These are phyloP conservation scores for Emydomyces testavorans DNA, from an alignment of 2,329 filamentous ascomycete species.

Conservation along the genomic window DNA sequence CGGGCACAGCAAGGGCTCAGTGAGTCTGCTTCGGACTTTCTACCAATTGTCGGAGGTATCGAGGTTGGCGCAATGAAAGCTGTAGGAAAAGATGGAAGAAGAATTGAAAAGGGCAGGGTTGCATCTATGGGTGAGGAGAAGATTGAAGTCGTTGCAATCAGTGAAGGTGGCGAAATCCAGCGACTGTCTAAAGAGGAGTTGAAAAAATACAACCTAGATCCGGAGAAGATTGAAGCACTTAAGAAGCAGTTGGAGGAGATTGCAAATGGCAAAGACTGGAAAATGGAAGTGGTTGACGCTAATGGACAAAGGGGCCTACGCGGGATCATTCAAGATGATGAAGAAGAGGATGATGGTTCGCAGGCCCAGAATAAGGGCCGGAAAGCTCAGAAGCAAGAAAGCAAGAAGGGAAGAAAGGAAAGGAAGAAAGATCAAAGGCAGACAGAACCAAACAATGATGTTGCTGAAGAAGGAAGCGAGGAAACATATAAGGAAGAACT, in stretches of 20 bases:
- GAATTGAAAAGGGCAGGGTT: conserved; percentile 48
- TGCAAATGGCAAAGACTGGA: conserved; percentile 64
- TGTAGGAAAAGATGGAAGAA: conserved; percentile 45
- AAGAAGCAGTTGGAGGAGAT: conserved; percentile 55
- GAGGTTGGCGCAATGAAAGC: conserved; percentile 47
- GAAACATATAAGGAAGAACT: conserved; percentile 26
- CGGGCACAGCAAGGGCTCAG: conserved; percentile 27
- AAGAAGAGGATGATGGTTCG: conserved; percentile 23
- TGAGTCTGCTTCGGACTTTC: conserved; percentile 16
- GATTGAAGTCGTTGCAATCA: conserved; percentile 40
- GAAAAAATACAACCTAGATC: conserved; percentile 54
- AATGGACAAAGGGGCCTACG: conserved; percentile 55
- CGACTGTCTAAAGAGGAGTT: conserved; percentile 56
- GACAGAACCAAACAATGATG: conserved; percentile 8
- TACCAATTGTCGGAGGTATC: conserved; percentile 45
- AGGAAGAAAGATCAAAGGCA: conserved; percentile 11
- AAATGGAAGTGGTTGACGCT: conserved; percentile 64
- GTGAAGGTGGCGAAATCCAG: conserved; percentile 51
- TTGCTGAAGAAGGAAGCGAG: conserved; percentile 25
- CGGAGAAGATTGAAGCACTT: conserved; percentile 57
- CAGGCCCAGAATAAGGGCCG: conserved; percentile 1
- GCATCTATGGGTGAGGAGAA: conserved; percentile 40
- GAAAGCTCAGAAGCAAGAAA: conserved; percentile 16
- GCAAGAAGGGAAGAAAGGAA: conserved; percentile 20
- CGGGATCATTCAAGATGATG: conserved; percentile 54